Evolutionary conservation across 2,329 filamentous ascomycete genomes (phyloP), one percentile per base, ranked within the genome.

Genomic region (Cladosporium cucumerinum): DNA sequence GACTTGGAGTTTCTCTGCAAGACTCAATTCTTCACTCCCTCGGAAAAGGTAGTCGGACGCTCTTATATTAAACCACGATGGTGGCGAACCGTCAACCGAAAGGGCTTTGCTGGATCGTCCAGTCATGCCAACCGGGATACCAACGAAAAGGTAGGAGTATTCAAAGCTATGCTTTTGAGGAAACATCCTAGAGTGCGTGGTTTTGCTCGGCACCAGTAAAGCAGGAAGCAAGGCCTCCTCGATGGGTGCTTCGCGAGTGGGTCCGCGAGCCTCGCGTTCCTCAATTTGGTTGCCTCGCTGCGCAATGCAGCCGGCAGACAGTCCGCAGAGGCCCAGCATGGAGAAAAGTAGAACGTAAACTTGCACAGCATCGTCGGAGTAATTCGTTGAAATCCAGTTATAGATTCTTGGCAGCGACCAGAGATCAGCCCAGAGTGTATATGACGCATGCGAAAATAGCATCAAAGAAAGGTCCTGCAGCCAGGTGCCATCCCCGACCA

Each of bases 71-170:
- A 87, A 87, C 87, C 88, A 90, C 71, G 61, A 78, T 67, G 68
- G 78, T 5, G 64, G 61, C 59, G 60, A 57, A 59, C 69, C 70
- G 61, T 78, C 76, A 11, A 77, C 73, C 0, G 87, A 88, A 36
- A 91, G 72, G 67, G 89, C 79, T 11, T 82, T 82, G 54, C 82
- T 83, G n/a, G 80, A 77, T 49, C 78, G 78, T 6, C 87, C 88
- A 59, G 79, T 78, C 75, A 85, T 87, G n/a, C 84, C 84, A 26
- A 92, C 82, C 0, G 89, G 89, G 48, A 90, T 81, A 0, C 89
- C 89, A 28, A 87, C 86, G 54, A 88, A 81, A 1, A 93, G 82
- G 73, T 92, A 92, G 0, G 88, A 87, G 72, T 92, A 91, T 0
- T 80, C 80, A 72, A 93, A 93, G 0, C 82, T 82, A 72, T 92